Conservation (phyloP, 2,329 filamentous ascomycete species). For the Didymella exigua region DNA sequence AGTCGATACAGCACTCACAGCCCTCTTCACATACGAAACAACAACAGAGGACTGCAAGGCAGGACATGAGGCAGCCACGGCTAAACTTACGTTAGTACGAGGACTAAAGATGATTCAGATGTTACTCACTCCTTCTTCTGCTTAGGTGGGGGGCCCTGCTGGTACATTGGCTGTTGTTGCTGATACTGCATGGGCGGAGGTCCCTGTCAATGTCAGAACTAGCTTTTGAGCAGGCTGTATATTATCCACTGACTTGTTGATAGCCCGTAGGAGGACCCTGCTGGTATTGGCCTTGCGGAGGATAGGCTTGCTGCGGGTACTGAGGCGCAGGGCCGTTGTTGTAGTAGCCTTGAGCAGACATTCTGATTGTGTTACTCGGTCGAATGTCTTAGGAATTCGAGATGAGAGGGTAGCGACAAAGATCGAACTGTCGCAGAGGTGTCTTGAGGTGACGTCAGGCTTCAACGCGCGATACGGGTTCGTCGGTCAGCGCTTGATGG, state of each 20-base stretch:
- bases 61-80: conserved; percentile 30
- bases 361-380: conserved; percentile 9
- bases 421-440: background rate
- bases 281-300: conserved; percentile 20
- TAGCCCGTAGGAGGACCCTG: conserved; percentile 23
- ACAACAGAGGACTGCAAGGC: conserved; percentile 58
- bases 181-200: conserved; percentile 47
- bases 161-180: conserved; percentile 43
- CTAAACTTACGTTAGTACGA: no score
- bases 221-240: conserved; percentile 18
- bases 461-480: conserved; percentile 1
- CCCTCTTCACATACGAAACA: conserved; percentile 69
- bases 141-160: conserved; percentile 56
- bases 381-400: background rate
- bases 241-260: conserved; percentile 29
- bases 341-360: conserved; percentile 49
- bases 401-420: background rate
- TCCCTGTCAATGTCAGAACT: conserved; percentile 2
- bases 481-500: background rate
- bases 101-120: no score
- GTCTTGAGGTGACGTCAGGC: background rate
- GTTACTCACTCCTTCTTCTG: conserved; percentile 51
- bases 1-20: conserved; percentile 68
- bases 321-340: conserved; percentile 39
- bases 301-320: conserved; percentile 46